Percentiles rank a stretch among this genome's conserved stretches.
Conservation (phyloP, 352 stramenopile genomes). For the Pythium volutum region DNA sequence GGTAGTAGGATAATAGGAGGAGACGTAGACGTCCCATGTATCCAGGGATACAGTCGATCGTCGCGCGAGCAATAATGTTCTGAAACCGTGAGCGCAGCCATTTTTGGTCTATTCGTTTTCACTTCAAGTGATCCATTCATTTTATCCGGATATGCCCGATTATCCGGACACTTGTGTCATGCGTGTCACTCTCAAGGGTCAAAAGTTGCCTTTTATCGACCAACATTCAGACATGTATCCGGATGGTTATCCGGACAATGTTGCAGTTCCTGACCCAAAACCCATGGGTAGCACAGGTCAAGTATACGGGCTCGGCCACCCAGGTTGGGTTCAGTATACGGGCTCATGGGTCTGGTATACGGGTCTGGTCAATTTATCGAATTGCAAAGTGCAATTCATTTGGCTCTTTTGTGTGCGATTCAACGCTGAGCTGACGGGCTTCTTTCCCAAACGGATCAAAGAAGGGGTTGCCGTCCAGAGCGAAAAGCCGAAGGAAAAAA, state of each 20-base stretch:
- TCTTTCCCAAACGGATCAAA: constrained; percentile 27
- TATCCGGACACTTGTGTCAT: constrained; percentile 18
- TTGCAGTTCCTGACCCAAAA: constrained; percentile 18
- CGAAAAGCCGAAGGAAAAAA: constrained; percentile 19
- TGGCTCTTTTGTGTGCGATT: constrained; percentile 23
- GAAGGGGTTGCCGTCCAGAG: constrained; percentile 22
- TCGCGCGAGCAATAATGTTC: background rate
- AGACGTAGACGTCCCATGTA: background rate
- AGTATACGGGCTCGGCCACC: constrained; percentile 22
- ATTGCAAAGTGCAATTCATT: constrained; percentile 34
- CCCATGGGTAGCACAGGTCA: constrained; percentile 16
- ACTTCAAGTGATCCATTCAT: too few relatives aligned
- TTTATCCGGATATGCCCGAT: constrained; percentile 5
- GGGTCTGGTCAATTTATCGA: constrained; percentile 28
- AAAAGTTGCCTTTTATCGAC: constrained; percentile 25
- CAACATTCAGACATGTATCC: constrained; percentile 28
- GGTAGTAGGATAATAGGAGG: too few relatives aligned
- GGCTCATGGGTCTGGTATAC: constrained; percentile 30
- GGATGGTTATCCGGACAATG: constrained; percentile 30
- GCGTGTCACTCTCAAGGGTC: constrained; percentile 19
- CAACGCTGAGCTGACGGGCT: constrained; percentile 23
- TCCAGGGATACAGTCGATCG: background rate
- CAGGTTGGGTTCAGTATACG: constrained; percentile 27
- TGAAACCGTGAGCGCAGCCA: background rate
- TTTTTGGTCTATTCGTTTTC: background rate